Base-by-base conservation (phyloP, 805 yeast species). In the Maudiozyma barnettii region DNA sequence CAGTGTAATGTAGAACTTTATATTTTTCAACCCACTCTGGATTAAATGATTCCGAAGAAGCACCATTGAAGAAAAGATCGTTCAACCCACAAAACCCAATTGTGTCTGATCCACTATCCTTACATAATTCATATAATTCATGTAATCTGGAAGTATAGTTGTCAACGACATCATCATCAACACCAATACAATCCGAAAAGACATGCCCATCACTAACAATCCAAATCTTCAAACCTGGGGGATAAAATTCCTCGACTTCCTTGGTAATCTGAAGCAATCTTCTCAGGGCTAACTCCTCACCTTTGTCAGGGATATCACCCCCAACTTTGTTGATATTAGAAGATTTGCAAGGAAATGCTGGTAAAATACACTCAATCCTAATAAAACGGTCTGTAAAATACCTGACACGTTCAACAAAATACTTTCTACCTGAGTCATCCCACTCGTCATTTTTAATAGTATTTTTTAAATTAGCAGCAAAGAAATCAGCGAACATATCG, bases 141-240 rank as follows among this genome's bases (percentile, higher is more conserved):
- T 70, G 72, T 48, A 79, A 67, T 29, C 69, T 66, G 4, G 51
- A 55, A 1, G 79, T 75, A 52, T 77, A 79, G 10, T 46, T 53
- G 53, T 75, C 75, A 36, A 79, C 82, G 45, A 69, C 68, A 37
- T 67, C 68, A 56, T 78, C 84, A 57, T 76, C 79, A 31, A 78
- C 82, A 33, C 80, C 81, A 57, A 79, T 70, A 56, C 83, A 78
- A 57, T 79, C 83, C 47, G 81, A 75, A 58, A 79, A 79, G 14
- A 79, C 84, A 55, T 79, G 84, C 0, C 84, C 83, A 54, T 79
- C 84, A 57, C 80, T 75, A 29, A 79, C 81, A 53, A 79, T 76
- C 69, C 72, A 74, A 30, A 77, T 58, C 47, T 73, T 70, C 63
- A 77, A 63, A 1, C 83, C 83, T 1, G 82, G 82, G 1, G 75